A percentile compares a stretch with the other conserved stretches of the same genome.
Conservation (phyloP, 164 flowering plant species). For the Vitis amurensis region DNA sequence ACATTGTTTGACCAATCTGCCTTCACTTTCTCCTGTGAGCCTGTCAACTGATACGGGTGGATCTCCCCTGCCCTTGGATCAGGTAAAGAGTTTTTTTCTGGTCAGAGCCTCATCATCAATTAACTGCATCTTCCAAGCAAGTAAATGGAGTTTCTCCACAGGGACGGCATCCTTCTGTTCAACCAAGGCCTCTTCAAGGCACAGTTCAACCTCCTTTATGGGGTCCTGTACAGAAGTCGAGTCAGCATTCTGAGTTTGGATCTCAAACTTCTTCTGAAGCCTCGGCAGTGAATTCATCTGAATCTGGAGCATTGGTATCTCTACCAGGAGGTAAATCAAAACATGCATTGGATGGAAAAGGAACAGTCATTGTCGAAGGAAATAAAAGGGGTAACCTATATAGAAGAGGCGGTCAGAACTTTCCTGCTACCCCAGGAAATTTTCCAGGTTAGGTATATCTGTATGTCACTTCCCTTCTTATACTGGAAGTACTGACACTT, state of each 20-base stretch:
- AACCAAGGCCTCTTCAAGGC: background rate
- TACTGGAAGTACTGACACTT: no score
- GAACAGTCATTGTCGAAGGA: background rate
- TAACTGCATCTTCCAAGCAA: no score
- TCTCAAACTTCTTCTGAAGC: background rate
- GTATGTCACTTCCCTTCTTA: no score
- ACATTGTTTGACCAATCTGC: background rate
- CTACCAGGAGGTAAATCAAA: background rate
- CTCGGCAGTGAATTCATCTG: background rate
- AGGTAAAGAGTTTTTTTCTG: background rate
- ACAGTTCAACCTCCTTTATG: background rate
- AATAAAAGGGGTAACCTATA: background rate
- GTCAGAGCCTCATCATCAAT: background rate
- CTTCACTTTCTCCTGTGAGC: background rate
- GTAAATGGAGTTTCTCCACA: no score
- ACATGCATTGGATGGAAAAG: background rate
- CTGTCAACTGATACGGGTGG: background rate
- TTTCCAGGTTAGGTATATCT: constrained; percentile 1
- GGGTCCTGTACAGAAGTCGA: background rate
- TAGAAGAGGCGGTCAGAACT: background rate
- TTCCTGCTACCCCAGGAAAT: background rate
- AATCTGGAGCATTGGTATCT: background rate
- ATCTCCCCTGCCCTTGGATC: background rate
- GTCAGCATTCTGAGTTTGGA: background rate
- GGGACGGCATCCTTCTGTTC: background rate